A percentile compares a stretch with the other conserved stretches of the same genome.
Evolutionary conservation across 179 eudicot genomes (phyloP).

Genomic region (Gypsophila paniculata): DNA sequence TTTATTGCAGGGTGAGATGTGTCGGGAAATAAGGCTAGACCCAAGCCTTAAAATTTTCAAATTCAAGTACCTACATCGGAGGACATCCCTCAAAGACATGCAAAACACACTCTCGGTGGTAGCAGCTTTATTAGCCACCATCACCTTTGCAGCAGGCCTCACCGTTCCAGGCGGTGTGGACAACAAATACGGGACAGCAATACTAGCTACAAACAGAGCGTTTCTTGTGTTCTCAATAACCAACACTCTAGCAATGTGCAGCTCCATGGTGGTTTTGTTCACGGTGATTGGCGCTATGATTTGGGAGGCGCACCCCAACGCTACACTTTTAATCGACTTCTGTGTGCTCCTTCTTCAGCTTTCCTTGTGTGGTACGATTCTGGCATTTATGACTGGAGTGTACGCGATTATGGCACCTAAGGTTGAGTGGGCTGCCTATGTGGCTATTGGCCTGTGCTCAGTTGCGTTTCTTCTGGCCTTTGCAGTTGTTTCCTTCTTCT

Average conservation of each 20-base stretch:
- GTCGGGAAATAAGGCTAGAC: constrained; percentile 17
- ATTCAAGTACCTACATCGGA: constrained; percentile 11
- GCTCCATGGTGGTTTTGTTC: constrained; percentile 15
- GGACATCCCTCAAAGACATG: constrained; percentile 10
- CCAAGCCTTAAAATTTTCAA: constrained; percentile 12
- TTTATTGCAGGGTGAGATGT: constrained; percentile 12
- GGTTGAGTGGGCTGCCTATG: constrained; percentile 11
- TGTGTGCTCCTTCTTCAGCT: constrained; percentile 12
- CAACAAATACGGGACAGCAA: constrained; percentile 9
- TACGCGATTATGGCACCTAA: constrained; percentile 16
- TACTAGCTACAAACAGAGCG: neutral
- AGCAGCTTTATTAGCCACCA: constrained; percentile 18
- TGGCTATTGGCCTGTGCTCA: constrained; percentile 4
- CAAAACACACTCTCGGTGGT: constrained; percentile 11
- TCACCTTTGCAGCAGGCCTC: constrained; percentile 14
- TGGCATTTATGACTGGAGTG: constrained; percentile 19
- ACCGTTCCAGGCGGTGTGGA: constrained; percentile 15
- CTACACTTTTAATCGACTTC: constrained; percentile 9
- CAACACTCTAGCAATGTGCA: constrained; percentile 18
- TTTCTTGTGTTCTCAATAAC: constrained; percentile 12
- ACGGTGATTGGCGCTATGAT: constrained; percentile 13
- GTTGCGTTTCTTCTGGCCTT: neutral
- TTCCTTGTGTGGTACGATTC: constrained; percentile 9
- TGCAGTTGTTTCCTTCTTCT: constrained; percentile 2
- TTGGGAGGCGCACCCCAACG: constrained; percentile 19